Evolutionary conservation across 129 eudicot species (phyloP).

Genomic region (Pulicaria dysenterica): DNA sequence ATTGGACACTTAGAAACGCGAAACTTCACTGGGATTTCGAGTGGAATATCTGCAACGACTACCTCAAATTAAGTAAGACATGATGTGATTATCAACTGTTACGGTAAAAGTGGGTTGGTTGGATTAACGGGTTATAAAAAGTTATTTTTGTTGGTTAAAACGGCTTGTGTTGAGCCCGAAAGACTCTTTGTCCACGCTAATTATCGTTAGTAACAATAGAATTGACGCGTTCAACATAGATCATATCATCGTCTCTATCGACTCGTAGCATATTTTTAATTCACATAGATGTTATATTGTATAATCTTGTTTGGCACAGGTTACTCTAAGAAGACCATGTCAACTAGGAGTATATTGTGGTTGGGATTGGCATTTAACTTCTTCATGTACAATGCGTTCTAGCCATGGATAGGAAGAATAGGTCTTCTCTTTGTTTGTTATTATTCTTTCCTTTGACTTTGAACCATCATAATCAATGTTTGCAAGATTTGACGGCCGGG

Average conservation of each 20-base stretch:
- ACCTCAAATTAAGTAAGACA: constrained; percentile 52
- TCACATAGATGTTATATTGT: too few species aligned
- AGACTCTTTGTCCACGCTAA: neutral
- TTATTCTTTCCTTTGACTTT: neutral
- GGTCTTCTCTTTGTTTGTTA: neutral
- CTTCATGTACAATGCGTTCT: constrained; percentile 16
- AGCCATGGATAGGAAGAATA: constrained; percentile 2
- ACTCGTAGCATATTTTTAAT: neutral
- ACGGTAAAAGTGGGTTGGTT: neutral
- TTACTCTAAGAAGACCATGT: constrained; percentile 27
- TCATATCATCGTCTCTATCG: neutral
- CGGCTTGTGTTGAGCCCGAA: neutral
- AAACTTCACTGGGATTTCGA: constrained; percentile 73
- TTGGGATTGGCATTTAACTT: constrained; percentile 39
- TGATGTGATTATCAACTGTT: neutral
- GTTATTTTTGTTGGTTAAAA: neutral
- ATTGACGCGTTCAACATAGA: too few species aligned
- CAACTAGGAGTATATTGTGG: constrained; percentile 10
- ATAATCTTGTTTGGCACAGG: constrained; percentile 35
- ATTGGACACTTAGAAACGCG: constrained; percentile 70
- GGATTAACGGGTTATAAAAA: neutral
- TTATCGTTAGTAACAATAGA: too few species aligned
- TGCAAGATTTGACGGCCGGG: neutral
- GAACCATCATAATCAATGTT: neutral
- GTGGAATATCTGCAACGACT: constrained; percentile 62